These are phyloP conservation scores for Pittosporum tobira DNA, from an alignment of 129 eudicot genomes.

Conservation along the genomic window DNA sequence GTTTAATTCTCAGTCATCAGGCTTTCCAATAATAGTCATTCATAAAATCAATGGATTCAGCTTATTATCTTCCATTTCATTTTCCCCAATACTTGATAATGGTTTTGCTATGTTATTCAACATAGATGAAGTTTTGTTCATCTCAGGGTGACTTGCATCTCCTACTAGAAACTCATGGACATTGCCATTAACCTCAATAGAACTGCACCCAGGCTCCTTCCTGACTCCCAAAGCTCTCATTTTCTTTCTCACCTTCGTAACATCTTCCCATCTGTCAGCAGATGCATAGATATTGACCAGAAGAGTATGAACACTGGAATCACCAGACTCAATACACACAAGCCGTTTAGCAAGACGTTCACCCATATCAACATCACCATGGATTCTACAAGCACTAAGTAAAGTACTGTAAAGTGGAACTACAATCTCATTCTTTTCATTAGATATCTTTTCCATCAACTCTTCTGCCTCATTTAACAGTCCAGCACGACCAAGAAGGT, in stretches of 20 bases:
- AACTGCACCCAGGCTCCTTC: conserved; percentile 70
- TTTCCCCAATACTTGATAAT: conserved; percentile 11
- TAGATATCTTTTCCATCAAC: conserved; percentile 25
- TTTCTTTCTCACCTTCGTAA: conserved; percentile 33
- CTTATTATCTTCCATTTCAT: conserved; percentile 19
- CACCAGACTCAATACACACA: conserved; percentile 36
- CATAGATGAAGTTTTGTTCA: conserved; percentile 19
- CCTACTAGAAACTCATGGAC: conserved; percentile 33
- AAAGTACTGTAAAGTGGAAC: conserved; percentile 57
- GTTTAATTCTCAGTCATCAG: too few species aligned
- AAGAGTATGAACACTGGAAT: conserved; percentile 48
- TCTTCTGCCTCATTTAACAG: conserved; percentile 54
- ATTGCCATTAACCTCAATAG: conserved; percentile 36
- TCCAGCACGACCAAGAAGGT: conserved; percentile 61
- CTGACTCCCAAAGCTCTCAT: conserved; percentile 32
- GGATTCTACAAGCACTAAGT: conserved; percentile 63
- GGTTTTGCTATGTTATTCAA: conserved; percentile 15
- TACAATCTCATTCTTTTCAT: conserved; percentile 30
- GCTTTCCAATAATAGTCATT: too few species aligned
- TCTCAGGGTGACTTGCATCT: conserved; percentile 23
- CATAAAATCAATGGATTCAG: too few species aligned
- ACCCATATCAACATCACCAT: conserved; percentile 57
- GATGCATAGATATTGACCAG: conserved; percentile 56
- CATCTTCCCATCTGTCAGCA: conserved; percentile 63
- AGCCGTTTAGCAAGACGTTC: conserved; percentile 44